Evolutionary conservation across 176 grass and related monocot genomes (phyloP).

Genomic region (Thinopyrum elongatum): DNA sequence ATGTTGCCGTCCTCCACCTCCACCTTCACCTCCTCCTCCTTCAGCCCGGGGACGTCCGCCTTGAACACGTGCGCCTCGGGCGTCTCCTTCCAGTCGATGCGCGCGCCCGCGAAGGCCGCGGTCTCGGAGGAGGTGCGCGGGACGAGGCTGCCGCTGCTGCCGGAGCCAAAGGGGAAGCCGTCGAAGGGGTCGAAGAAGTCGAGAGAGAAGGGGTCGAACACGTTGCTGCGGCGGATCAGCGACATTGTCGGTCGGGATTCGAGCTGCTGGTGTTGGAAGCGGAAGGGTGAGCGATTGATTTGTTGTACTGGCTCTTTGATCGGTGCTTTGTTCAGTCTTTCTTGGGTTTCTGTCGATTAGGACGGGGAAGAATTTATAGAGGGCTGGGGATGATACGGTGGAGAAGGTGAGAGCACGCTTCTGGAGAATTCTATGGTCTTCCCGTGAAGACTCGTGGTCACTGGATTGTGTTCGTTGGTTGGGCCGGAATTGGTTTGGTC

Average conservation of each 20-base stretch:
- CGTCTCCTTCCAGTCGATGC: constrained; percentile 65
- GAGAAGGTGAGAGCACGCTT: neutral
- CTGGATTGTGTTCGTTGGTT: neutral
- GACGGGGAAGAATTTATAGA: too few relatives aligned
- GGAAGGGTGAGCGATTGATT: too few relatives aligned
- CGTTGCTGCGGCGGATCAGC: constrained; percentile 53
- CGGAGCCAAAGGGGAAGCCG: constrained; percentile 50
- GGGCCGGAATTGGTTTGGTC: neutral
- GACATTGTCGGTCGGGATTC: constrained; percentile 24
- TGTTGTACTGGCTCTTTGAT: too few relatives aligned
- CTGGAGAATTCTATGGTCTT: constrained; percentile 33
- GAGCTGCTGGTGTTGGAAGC: too few relatives aligned
- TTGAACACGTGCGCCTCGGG: constrained; percentile 66
- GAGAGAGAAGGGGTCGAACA: constrained; percentile 79
- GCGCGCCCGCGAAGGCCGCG: constrained; percentile 28
- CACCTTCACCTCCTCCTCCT: constrained; percentile 68
- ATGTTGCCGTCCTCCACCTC: constrained; percentile 57
- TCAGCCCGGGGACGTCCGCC: constrained; percentile 60
- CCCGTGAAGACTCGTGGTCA: neutral
- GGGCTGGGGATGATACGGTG: too few relatives aligned
- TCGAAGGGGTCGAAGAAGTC: constrained; percentile 57
- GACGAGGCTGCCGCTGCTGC: constrained; percentile 31
- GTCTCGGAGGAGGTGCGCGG: constrained; percentile 32
- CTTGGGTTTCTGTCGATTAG: too few relatives aligned
- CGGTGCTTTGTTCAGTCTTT: too few relatives aligned